Evolutionary conservation across 345 rosid species (phyloP).

Genomic region (Tarenaya hassleriana): DNA sequence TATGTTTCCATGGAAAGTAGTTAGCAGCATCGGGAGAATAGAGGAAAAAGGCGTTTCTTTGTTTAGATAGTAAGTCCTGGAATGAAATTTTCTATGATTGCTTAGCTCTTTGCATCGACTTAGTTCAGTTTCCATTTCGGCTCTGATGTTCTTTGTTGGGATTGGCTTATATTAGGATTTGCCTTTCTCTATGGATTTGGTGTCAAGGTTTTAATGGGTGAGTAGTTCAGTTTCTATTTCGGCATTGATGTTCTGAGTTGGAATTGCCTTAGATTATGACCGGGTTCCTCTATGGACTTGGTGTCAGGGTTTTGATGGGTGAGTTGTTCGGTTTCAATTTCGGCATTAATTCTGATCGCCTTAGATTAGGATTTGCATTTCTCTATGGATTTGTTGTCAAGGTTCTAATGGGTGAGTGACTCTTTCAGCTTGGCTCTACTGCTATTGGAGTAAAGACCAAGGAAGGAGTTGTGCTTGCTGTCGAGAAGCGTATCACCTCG

Average conservation of each 20-base stretch:
- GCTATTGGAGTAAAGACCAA: slow-evolving; percentile 92
- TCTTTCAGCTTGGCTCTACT: slow-evolving; percentile 83
- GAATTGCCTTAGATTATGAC: background rate
- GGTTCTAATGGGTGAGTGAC: slow-evolving; percentile 13
- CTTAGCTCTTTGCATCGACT: too few relatives aligned
- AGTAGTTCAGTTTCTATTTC: background rate
- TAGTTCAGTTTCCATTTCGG: too few relatives aligned
- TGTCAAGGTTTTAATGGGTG: slow-evolving; percentile 8
- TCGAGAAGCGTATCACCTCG: slow-evolving; percentile 95
- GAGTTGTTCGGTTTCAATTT: too few relatives aligned
- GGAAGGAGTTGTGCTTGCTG: slow-evolving; percentile 97
- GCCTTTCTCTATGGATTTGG: background rate
- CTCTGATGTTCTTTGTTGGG: too few relatives aligned
- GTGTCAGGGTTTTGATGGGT: background rate
- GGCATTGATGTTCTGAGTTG: background rate
- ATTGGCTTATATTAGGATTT: too few relatives aligned
- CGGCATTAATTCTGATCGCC: background rate
- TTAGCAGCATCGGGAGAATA: background rate
- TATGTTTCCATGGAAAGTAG: background rate
- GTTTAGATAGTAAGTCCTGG: background rate
- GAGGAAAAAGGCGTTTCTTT: background rate
- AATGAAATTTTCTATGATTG: background rate
- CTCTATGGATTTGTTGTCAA: background rate
- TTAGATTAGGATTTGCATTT: too few relatives aligned
- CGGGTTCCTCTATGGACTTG: background rate